phyloP scores from a whole-genome alignment of 176 grass and related monocot genomes.

The Musa itinerans region DNA sequence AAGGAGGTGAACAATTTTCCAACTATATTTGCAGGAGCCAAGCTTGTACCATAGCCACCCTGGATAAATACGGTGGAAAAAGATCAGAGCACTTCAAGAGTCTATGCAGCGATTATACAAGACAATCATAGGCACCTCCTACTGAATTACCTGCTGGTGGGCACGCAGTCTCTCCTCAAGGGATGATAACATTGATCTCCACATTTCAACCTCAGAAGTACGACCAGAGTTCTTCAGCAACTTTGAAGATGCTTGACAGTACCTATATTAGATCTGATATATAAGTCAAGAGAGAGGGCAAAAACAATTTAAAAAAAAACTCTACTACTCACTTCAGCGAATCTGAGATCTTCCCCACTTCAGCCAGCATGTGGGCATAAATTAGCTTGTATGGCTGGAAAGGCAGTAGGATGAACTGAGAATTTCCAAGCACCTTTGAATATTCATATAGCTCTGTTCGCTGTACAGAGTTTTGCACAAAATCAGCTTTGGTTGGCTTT shows the following conservation, averaged over 20 bases:
- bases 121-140: neutral
- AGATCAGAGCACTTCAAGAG: neutral
- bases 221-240: conserved; percentile 74
- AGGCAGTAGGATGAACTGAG: conserved; percentile 81
- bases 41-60: conserved; percentile 81
- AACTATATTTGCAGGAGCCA: conserved; percentile 74
- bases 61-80: conserved; percentile 20
- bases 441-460: conserved; percentile 97
- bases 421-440: conserved; percentile 93
- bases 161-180: conserved; percentile 81
- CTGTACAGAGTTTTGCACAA: conserved; percentile 31
- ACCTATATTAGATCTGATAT: conserved; percentile 28
- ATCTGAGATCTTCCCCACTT: conserved; percentile 79
- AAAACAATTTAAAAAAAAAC: neutral
- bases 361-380: conserved; percentile 94
- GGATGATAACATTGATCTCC: conserved; percentile 69
- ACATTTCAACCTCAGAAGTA: conserved; percentile 70
- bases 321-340: conserved; percentile 52
- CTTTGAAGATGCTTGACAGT: conserved; percentile 89
- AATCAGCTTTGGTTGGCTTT: conserved; percentile 4
- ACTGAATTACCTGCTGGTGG: conserved; percentile 65
- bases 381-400: conserved; percentile 97
- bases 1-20: conserved; percentile 80
- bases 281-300: neutral
- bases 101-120: neutral